These are phyloP conservation scores for Trametes maxima DNA, from an alignment of 768 basidiomycete genomes.

Conservation along the genomic window DNA sequence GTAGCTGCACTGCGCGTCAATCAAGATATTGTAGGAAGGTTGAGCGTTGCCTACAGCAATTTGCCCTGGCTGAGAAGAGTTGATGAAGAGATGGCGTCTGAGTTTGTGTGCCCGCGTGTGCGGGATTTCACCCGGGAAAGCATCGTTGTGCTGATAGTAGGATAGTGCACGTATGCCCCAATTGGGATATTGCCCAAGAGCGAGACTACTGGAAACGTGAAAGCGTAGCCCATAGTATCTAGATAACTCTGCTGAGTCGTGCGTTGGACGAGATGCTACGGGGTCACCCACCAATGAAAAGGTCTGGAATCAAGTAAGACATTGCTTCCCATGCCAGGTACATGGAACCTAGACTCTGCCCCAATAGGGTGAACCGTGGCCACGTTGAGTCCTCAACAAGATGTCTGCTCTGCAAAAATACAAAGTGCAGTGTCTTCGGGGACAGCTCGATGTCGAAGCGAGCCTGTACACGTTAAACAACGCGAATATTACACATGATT, in stretches of 20 bases:
- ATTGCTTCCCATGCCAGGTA: constrained; percentile 84
- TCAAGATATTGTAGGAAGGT: background rate
- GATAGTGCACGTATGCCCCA: constrained; percentile 95
- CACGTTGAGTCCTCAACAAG: constrained; percentile 83
- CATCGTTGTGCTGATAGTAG: constrained; percentile 96
- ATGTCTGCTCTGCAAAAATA: constrained; percentile 71
- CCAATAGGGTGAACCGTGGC: constrained; percentile 89
- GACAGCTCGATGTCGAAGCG: constrained; percentile 80
- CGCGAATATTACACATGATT: background rate
- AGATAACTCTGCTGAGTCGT: background rate
- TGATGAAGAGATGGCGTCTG: constrained; percentile 55
- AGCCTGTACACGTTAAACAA: constrained; percentile 44
- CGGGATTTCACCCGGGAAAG: constrained; percentile 72
- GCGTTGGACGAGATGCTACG: background rate
- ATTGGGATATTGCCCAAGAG: constrained; percentile 68
- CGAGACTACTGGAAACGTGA: constrained; percentile 81
- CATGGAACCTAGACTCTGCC: constrained; percentile 90
- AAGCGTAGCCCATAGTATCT: constrained; percentile 99
- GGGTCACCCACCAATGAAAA: constrained; percentile 75
- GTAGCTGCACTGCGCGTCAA: constrained; percentile 53
- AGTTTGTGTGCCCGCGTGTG: constrained; percentile 63
- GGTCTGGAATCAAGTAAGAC: constrained; percentile 76
- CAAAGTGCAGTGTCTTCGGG: constrained; percentile 69
- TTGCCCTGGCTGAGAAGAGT: constrained; percentile 59
- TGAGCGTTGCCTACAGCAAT: constrained; percentile 51